Conservation (phyloP, 768 basidiomycete species). For the Termitomyces sp. region DNA sequence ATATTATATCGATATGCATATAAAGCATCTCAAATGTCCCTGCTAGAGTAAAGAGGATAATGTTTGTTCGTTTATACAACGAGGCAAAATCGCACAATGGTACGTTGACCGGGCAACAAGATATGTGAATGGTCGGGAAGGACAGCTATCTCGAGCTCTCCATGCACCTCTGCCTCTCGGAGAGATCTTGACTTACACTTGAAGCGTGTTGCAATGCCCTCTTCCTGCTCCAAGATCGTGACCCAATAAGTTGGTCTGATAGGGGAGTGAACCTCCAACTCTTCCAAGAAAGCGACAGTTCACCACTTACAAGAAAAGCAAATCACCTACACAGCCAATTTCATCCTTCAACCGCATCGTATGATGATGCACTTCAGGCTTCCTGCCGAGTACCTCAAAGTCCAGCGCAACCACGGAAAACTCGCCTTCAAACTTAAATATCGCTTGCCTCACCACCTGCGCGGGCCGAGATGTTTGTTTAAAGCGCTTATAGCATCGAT, state of each 20-base stretch:
- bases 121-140: constrained; percentile 52
- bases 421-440: constrained; percentile 50
- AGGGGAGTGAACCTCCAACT: background rate
- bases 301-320: constrained; percentile 32
- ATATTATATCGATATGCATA: background rate
- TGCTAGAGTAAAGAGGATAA: background rate
- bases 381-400: constrained; percentile 33
- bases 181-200: constrained; percentile 19
- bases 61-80: constrained; percentile 31
- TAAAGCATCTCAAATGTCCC: background rate
- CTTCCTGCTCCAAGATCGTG: constrained; percentile 27
- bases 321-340: constrained; percentile 29
- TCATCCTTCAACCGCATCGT: constrained; percentile 31
- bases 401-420: constrained; percentile 43
- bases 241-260: constrained; percentile 29
- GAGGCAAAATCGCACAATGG: constrained; percentile 50
- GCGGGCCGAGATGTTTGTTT: constrained; percentile 12
- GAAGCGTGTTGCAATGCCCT: constrained; percentile 33
- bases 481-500: constrained; percentile 30
- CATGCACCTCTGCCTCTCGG: constrained; percentile 37
- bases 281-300: background rate
- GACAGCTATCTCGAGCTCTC: constrained; percentile 54
- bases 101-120: constrained; percentile 52
- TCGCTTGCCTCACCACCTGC: constrained; percentile 14
- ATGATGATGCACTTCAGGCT: constrained; percentile 24